Percentiles rank a stretch among this genome's conserved stretches.
phyloP scores from a whole-genome alignment of 768 basidiomycete species.

The Coprinopsis sp. region DNA sequence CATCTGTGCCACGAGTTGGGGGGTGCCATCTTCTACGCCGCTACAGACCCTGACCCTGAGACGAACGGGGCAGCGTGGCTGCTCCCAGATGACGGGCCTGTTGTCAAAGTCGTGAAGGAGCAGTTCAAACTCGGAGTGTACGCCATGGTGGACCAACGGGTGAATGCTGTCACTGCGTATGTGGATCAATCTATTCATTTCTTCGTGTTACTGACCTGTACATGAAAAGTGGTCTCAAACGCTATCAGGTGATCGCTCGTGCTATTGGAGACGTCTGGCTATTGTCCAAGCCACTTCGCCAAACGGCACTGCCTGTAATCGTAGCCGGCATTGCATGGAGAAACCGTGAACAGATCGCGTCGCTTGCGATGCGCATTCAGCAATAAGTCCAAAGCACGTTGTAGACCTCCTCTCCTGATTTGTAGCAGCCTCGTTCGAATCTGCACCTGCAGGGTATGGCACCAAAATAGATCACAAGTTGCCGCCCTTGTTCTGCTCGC shows the following conservation, averaged over 20 bases:
- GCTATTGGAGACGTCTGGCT: slow-evolving; percentile 26
- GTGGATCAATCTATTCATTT: background rate
- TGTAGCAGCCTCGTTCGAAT: background rate
- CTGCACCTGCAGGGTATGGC: background rate
- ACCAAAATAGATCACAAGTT: background rate
- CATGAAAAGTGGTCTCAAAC: slow-evolving; percentile 21
- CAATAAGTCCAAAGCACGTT: background rate
- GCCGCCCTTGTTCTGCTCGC: slow-evolving; percentile 11
- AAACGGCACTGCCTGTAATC: slow-evolving; percentile 16
- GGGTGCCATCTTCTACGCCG: slow-evolving; percentile 49
- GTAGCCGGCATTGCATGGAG: slow-evolving; percentile 27
- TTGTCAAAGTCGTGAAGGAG: slow-evolving; percentile 42
- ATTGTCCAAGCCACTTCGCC: slow-evolving; percentile 22
- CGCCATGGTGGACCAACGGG: slow-evolving; percentile 41
- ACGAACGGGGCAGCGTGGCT: slow-evolving; percentile 46
- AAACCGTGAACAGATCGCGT: slow-evolving; percentile 18
- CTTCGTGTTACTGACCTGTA: background rate
- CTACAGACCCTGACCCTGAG: slow-evolving; percentile 40
- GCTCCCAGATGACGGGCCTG: slow-evolving; percentile 46
- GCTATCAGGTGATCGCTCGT: slow-evolving; percentile 23
- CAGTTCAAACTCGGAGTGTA: slow-evolving; percentile 49
- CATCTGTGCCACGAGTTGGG: slow-evolving; percentile 43
- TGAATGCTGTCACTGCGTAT: slow-evolving; percentile 21
- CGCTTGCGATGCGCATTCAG: background rate
- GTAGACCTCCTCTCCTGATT: background rate